Conservation (phyloP, 116 monocot species). For the Phalaenopsis hybrid region DNA sequence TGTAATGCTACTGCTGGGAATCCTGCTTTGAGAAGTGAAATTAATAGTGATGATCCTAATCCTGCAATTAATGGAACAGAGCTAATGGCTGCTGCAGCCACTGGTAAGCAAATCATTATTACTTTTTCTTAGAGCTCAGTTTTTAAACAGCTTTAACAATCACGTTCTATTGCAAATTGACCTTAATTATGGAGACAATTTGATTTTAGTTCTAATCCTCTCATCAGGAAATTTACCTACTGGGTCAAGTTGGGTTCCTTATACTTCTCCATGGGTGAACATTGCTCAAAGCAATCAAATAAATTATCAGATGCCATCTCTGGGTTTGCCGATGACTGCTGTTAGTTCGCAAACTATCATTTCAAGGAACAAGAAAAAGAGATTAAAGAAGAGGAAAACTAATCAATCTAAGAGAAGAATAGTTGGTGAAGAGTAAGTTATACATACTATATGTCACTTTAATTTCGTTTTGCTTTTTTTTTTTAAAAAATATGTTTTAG, state of each 20-base stretch:
- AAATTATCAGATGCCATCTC: constrained; percentile 1
- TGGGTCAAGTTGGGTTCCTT: background rate
- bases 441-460: background rate
- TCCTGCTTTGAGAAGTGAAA: background rate
- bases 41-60: background rate
- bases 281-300: background rate
- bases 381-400: constrained; percentile 5
- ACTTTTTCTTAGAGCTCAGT: background rate
- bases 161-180: background rate
- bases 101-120: background rate
- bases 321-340: background rate
- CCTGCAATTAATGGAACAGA: constrained; percentile 2
- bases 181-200: background rate
- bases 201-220: background rate
- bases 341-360: background rate
- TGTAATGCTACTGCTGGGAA: background rate
- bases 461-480: background rate
- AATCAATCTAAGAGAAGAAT: constrained; percentile 11
- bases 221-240: background rate
- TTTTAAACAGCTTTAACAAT: background rate
- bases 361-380: constrained; percentile 5
- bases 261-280: constrained; percentile 2
- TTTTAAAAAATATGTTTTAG: background rate
- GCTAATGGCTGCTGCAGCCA: background rate
- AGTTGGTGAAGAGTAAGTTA: constrained; percentile 9